Evolutionary conservation across 2,329 filamentous ascomycete genomes (phyloP).

Genomic region (Teratosphaeria destructans): DNA sequence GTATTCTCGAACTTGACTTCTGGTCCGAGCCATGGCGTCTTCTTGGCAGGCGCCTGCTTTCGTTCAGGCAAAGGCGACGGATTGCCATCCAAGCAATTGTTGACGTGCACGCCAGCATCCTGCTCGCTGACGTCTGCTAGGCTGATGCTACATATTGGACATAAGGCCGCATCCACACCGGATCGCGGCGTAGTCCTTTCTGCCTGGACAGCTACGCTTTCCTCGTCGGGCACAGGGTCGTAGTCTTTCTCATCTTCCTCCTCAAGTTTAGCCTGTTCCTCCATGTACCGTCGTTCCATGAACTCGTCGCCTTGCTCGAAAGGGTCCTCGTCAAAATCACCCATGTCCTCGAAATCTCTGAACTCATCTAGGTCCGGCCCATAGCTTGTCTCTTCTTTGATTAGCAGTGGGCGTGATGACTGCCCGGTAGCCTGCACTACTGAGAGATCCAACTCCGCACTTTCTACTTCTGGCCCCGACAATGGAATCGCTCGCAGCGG

Average conservation of each 20-base stretch:
- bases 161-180: conserved; percentile 33
- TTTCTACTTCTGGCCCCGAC: neutral
- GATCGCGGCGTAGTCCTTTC: conserved; percentile 1
- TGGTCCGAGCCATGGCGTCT: neutral
- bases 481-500: neutral
- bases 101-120: conserved; percentile 75
- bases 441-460: neutral
- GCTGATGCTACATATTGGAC: conserved; percentile 66
- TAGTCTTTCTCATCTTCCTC: conserved; percentile 38
- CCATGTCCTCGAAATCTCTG: conserved; percentile 41
- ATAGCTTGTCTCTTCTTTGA: conserved; percentile 43
- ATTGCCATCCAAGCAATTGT: conserved; percentile 80
- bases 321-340: conserved; percentile 51
- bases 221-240: conserved; percentile 11
- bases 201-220: conserved; percentile 6
- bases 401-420: conserved; percentile 12
- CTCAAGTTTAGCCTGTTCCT: conserved; percentile 51
- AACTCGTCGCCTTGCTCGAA: conserved; percentile 45
- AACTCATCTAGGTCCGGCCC: conserved; percentile 38
- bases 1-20: conserved; percentile 10
- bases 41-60: conserved; percentile 8
- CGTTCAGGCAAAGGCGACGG: conserved; percentile 46
- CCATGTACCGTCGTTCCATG: conserved; percentile 54
- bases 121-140: conserved; percentile 48
- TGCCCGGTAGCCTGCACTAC: neutral